A percentile compares a stretch with the other conserved stretches of the same genome.
These are phyloP conservation scores for Talaromyces nanjingensis DNA, from an alignment of 495 filamentous ascomycete species.

Conservation along the genomic window DNA sequence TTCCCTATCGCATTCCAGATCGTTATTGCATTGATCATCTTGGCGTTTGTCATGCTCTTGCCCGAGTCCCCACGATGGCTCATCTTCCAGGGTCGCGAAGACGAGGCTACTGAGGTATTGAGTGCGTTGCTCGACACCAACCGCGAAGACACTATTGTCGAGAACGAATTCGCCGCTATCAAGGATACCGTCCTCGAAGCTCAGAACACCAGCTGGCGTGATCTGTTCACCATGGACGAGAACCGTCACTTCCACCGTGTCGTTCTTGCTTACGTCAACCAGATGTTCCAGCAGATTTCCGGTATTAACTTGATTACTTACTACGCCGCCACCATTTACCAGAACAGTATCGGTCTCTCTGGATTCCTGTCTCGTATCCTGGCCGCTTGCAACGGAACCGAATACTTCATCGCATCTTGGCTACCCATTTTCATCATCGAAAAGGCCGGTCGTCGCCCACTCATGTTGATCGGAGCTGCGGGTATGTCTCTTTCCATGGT, in stretches of 20 bases:
- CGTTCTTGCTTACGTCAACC: conserved; percentile 65
- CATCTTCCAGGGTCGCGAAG: conserved; percentile 58
- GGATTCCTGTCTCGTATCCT: conserved; percentile 55
- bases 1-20: conserved; percentile 71
- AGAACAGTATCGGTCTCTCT: conserved; percentile 47
- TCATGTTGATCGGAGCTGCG: conserved; percentile 66
- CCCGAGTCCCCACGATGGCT: conserved; percentile 74
- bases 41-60: conserved; percentile 53
- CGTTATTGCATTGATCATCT: conserved; percentile 56
- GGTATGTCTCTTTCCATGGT: conserved; percentile 68
- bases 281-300: conserved; percentile 70
- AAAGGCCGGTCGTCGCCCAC: conserved; percentile 57
- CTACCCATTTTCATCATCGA: conserved; percentile 66
- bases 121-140: conserved; percentile 50
- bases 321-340: conserved; percentile 61
- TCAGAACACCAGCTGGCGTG: conserved; percentile 55
- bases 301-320: conserved; percentile 75
- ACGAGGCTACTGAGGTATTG: conserved; percentile 59
- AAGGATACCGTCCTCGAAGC: conserved; percentile 71
- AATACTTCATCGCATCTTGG: conserved; percentile 69
- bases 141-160: conserved; percentile 45
- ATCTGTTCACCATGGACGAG: conserved; percentile 65
- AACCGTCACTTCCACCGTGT: conserved; percentile 71
- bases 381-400: conserved; percentile 65
- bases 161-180: conserved; percentile 62